Base-by-base conservation (phyloP, 306 rosid genomes). In the Malus fusca region DNA sequence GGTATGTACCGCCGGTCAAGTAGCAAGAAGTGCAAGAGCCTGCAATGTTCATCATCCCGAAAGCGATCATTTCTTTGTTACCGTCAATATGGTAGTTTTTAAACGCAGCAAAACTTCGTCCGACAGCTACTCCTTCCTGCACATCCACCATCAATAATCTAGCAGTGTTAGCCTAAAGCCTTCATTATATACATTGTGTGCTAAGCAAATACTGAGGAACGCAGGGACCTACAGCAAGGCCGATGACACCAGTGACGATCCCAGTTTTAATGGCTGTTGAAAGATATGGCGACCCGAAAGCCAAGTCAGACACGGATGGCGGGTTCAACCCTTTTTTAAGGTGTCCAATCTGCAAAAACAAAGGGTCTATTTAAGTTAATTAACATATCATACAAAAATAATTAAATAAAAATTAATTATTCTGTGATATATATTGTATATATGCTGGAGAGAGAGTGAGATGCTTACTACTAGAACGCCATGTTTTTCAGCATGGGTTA, bases 111-210 rank as follows among this genome's bases (percentile, higher is more conserved):
- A 86, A 86, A 66, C 89, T 83, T 78, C 87, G 83, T 72, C 89
- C 89, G 17, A 86, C 89, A 8, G 89, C 89, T 35, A 83, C 83
- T 81, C 89, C 89, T 80, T 86, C 89, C 89, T 86, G 72, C 74
- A 72, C 10, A 35, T 35, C 35, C 69, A 35, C 51, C 51, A 66
- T 22, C 68, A 31, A 4, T 18, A 12, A 15, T 31, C 22, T 31
- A 30, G 13, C 14, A 31, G 31, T 18, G 42, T 64, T 64, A 18
- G 68, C 66, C 66, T 61, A 61, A 64, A 64, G 43, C 68, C 68
- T 21, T 30, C 68, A 17, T n/a, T 61, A 14, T 14, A 26, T 61
- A 13, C 1, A 26, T 26, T 17, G 37, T 15, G 21, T 48, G 21
- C 55, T 5, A 48, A 48, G 21, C 21, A 31, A 64, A 13, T 15